Base-by-base conservation (phyloP, 2,329 filamentous ascomycete genomes). In the Sclerotinia spermophila region DNA sequence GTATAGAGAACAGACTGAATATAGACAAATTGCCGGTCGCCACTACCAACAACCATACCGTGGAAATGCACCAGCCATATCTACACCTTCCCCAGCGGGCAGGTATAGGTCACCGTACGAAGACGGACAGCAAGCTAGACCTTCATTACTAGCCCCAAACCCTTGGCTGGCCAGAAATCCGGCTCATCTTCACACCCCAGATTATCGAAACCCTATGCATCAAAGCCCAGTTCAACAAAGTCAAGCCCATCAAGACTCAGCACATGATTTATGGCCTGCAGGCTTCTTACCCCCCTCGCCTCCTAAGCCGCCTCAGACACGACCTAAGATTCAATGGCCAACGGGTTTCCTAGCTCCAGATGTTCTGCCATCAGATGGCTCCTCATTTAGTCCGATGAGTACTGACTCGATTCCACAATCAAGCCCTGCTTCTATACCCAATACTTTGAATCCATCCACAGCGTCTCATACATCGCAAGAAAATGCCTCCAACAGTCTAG, bases 181-280 rank as follows among this genome's bases (percentile, higher is more conserved):
- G 13, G 13, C 35, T 40, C 42, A 62, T 42, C 3, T 44, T 40
- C 42, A 30, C 6, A 62, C 5, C 17, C n/a, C 33, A 5, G n/a
- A 40, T 53, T 17, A 30, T 42, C 44, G 24, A 64, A 62, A 27
- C 2, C 59, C 27, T 5, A 30, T 45, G 11, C n/a, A 44, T 13
- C 60, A 17, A 48, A 65, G 61, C 17, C 24, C 61, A 5, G 3
- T 40, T 7, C 45, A 65, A 19, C 33, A 53, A 53, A 65, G 45
- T 5, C 62, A 17, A 27, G 13, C 17, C 48, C 48, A n/a, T 8
- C 48, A 27, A 27, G 24, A n/a, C 5, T 24, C 61, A 58, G 10
- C 13, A 40, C 45, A 44, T 35, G 44, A 53, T 45, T 38, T 51
- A 40, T 70, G 68, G 60, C 68, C 68, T 48, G 60, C 68, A 45